These are phyloP conservation scores for Cupressus sempervirens DNA, from an alignment of 75 land plant genomes.

Conservation along the genomic window DNA sequence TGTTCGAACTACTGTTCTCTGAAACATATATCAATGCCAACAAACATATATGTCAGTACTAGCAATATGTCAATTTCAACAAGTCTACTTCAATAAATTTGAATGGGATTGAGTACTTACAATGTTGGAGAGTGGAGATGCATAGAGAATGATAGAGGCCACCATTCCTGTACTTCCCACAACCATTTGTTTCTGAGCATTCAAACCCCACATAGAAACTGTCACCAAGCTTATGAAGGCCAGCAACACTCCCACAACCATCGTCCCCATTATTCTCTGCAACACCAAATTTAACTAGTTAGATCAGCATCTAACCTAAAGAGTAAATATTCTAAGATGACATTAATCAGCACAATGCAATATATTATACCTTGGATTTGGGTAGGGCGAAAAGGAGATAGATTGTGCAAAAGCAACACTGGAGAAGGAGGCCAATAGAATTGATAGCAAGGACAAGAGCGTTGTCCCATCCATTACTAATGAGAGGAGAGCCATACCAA, in stretches of 20 bases:
- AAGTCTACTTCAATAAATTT: neutral
- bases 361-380: slow-evolving; percentile 25
- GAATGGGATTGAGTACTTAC: neutral
- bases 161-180: neutral
- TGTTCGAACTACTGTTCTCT: neutral
- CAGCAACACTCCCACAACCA: neutral
- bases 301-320: no score
- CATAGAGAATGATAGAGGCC: neutral
- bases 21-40: neutral
- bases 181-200: neutral
- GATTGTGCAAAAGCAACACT: slow-evolving; percentile 47
- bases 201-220: neutral
- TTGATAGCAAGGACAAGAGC: slow-evolving; percentile 56
- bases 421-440: slow-evolving; percentile 49
- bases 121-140: neutral
- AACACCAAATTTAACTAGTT: neutral
- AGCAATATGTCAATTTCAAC: neutral
- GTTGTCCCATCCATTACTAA: slow-evolving; percentile 52
- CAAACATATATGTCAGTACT: neutral
- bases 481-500: slow-evolving; percentile 61
- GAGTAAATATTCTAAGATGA: no score
- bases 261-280: neutral
- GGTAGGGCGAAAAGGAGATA: slow-evolving; percentile 36
- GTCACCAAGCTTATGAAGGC: neutral
- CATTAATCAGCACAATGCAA: no score